phyloP scores from a whole-genome alignment of 768 basidiomycete genomes.

The Psilocybe cyanescens region DNA sequence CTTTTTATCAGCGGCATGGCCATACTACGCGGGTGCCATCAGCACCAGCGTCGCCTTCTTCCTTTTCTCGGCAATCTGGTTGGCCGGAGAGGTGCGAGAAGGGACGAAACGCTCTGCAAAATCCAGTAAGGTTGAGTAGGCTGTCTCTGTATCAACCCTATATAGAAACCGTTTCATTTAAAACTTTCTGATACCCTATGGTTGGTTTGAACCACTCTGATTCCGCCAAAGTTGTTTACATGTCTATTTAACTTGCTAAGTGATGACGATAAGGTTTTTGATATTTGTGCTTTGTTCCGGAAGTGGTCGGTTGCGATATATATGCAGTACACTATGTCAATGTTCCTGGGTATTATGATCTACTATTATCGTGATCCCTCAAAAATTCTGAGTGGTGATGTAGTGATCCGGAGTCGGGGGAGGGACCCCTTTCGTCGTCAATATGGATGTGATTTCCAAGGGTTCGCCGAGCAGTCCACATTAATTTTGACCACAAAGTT shows the following conservation, averaged over 20 bases:
- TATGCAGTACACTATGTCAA: no score
- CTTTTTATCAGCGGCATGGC: constrained; percentile 95
- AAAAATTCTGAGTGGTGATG: no score
- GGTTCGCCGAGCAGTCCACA: no score
- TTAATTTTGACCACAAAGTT: no score
- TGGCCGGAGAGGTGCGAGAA: constrained; percentile 79
- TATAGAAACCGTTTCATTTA: constrained; percentile 14
- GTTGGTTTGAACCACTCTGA: neutral
- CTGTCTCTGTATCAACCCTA: constrained; percentile 14
- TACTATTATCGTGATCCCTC: no score
- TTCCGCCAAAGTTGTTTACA: neutral
- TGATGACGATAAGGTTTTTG: neutral
- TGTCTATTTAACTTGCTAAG: neutral
- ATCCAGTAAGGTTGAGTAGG: constrained; percentile 45
- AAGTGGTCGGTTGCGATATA: neutral
- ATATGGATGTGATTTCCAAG: no score
- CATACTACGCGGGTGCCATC: constrained; percentile 91
- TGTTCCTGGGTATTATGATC: no score
- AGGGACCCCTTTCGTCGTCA: neutral
- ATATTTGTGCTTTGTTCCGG: neutral
- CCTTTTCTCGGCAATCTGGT: constrained; percentile 85
- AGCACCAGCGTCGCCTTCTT: constrained; percentile 88
- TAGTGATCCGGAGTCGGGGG: neutral
- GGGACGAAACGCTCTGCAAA: constrained; percentile 49
- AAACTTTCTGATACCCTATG: constrained; percentile 17